Base-by-base conservation (phyloP, 192 early-diverging fungal genomes). In the Ramicandelaber brevisporus region DNA sequence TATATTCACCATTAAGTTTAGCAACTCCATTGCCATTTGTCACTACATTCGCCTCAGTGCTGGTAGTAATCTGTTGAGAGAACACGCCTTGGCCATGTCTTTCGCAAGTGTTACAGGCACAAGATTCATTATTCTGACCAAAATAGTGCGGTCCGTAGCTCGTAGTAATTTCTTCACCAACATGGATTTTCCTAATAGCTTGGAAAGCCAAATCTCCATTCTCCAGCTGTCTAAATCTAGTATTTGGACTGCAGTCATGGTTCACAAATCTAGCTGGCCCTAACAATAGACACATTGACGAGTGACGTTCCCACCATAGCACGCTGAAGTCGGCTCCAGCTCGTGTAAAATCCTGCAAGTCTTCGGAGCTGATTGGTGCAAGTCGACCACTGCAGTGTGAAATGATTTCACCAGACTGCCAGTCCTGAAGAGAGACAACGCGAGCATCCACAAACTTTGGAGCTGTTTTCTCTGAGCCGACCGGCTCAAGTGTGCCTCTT, bases 201-300 rank as follows among this genome's bases (percentile, higher is more conserved):
- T 63, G 73, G 43, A 75, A 73, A 31, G 48, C 45, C 6, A 79
- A 61, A 11, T 57, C 57, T 27, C 59, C 53, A 2, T 45, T 27
- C 1, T 43, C 43, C 29, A 46, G 30, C 2, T 48, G 34, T 3
- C 48, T 57, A 25, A 57, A 49, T 40, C 55, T 43, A 31, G 54
- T 58, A 28, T 70, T 77, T 1, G 73, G 59, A 26, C 55, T 39
- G 38, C 73, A 78, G 40, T 78, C 70, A 38, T 78, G 73, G 42
- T 78, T 78, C 21, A 67, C 63, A 37, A 78, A 78, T 7, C 73
- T 53, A 1, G 68, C 73, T 2, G 73, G 73, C 10, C 74, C 74
- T 18, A 71, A 40, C 26, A 78, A 67, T 18, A 73, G 30, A 31
- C 63, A 68, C 46, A 55, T 59, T 34, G 41, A 40, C 6, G 50